These are phyloP conservation scores for Mychonastes homosphaera DNA, from an alignment of 139 green algal species.

Conservation along the genomic window DNA sequence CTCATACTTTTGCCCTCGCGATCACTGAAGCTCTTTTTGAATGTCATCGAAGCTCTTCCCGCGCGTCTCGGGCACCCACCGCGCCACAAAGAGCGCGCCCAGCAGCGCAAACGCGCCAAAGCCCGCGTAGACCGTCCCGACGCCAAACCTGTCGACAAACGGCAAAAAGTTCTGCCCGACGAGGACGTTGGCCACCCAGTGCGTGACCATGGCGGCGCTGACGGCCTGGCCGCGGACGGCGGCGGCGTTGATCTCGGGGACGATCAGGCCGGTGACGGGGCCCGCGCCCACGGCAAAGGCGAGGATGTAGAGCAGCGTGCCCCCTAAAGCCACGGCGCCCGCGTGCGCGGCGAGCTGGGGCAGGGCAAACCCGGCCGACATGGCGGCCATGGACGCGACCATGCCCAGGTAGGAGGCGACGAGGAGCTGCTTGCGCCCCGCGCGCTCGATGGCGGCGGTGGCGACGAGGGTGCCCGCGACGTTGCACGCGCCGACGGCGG, in stretches of 20 bases:
- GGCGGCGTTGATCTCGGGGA: constrained; percentile 78
- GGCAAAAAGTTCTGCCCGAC: constrained; percentile 48
- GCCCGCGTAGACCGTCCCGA: constrained; percentile 31
- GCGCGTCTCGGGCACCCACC: constrained; percentile 23
- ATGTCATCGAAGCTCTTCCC: constrained; percentile 24
- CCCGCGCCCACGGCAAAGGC: constrained; percentile 82
- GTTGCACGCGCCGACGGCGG: constrained; percentile 80
- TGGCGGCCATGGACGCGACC: constrained; percentile 49
- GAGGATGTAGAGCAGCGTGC: constrained; percentile 82
- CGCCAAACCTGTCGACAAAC: constrained; percentile 20
- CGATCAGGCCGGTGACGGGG: constrained; percentile 80
- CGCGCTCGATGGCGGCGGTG: constrained; percentile 63
- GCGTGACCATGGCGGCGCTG: constrained; percentile 39
- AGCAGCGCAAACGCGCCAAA: constrained; percentile 34
- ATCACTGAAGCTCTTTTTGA: constrained; percentile 12
- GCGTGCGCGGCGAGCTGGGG: constrained; percentile 37
- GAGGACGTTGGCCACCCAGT: constrained; percentile 50
- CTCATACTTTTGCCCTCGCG: too few relatives aligned
- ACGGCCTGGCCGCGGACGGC: constrained; percentile 58
- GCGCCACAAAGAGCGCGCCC: constrained; percentile 24
- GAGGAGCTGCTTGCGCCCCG: constrained; percentile 78
- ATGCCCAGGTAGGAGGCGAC: constrained; percentile 29
- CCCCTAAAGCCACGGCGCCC: constrained; percentile 51
- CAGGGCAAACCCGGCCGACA: constrained; percentile 65
- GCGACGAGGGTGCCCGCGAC: constrained; percentile 76